Percentiles rank a stretch among this genome's conserved stretches.
Evolutionary conservation across 345 rosid genomes (phyloP).

Genomic region (Kandelia obovata): DNA sequence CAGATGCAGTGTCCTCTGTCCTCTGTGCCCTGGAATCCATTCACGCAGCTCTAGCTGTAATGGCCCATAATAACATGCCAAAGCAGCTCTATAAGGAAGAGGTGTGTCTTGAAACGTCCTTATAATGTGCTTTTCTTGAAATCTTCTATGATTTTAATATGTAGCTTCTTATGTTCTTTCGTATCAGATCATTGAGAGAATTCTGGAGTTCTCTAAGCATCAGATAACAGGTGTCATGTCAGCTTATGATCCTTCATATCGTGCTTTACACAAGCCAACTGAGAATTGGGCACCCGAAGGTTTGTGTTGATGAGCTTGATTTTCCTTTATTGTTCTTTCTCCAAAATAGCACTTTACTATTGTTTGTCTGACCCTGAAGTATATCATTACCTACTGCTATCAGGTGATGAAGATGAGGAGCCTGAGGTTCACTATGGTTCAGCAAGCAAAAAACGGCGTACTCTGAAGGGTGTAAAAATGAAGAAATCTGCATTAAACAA

Average conservation of each 20-base stretch:
- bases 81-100: constrained; percentile 95
- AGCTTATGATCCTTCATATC: constrained; percentile 88
- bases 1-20: constrained; percentile 56
- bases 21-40: constrained; percentile 93
- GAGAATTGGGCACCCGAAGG: constrained; percentile 78
- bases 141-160: constrained; percentile 2
- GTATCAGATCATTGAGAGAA: constrained; percentile 84
- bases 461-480: constrained; percentile 58
- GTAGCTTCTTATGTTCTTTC: constrained; percentile 18
- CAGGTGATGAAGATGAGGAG: constrained; percentile 89
- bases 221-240: constrained; percentile 84
- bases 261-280: constrained; percentile 72
- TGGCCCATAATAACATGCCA: constrained; percentile 90
- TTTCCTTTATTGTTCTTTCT: constrained; percentile 11
- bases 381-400: constrained; percentile 4
- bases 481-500: constrained; percentile 71
- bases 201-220: constrained; percentile 89
- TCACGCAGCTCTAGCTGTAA: constrained; percentile 85
- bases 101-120: constrained; percentile 43
- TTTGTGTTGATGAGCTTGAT: constrained; percentile 29
- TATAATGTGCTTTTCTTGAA: neutral
- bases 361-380: neutral
- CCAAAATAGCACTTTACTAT: constrained; percentile 2
- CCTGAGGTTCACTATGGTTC: constrained; percentile 68
- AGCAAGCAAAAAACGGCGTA: constrained; percentile 73